These are phyloP conservation scores for Pythium utonaiense DNA, from an alignment of 352 stramenopile species.

Conservation along the genomic window DNA sequence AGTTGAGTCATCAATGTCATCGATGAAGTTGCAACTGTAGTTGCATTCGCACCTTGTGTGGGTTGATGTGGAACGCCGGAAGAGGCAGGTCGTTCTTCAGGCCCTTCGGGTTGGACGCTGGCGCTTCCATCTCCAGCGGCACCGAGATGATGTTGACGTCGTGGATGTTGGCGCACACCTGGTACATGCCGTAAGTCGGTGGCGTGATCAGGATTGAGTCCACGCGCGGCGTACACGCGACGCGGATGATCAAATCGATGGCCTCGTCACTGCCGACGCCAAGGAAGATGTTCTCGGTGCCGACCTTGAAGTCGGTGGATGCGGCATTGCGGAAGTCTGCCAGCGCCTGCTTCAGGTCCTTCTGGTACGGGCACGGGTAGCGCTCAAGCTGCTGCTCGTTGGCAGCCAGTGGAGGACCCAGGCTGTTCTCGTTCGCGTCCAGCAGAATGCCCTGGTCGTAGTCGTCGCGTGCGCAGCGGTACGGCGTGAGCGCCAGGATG, in stretches of 20 bases:
- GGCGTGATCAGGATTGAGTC: constrained; percentile 96
- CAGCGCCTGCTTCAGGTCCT: constrained; percentile 90
- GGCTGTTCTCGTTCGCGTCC: constrained; percentile 98
- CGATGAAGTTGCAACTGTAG: background rate
- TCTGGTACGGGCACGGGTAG: constrained; percentile 95
- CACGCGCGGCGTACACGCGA: constrained; percentile 92
- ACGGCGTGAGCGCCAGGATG: constrained; percentile 94
- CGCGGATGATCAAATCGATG: constrained; percentile 97
- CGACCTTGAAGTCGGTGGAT: constrained; percentile 52
- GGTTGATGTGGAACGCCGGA: constrained; percentile 81
- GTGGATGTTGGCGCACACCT: constrained; percentile 98
- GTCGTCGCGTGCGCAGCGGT: constrained; percentile 97
- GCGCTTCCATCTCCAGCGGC: constrained; percentile 81
- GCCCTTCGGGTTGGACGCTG: constrained; percentile 54
- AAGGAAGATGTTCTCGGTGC: constrained; percentile 94
- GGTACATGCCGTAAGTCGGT: constrained; percentile 99
- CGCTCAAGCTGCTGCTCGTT: constrained; percentile 89
- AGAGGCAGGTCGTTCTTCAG: constrained; percentile 53
- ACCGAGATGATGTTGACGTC: constrained; percentile 93
- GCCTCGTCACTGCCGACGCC: constrained; percentile 98
- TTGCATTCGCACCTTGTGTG: constrained; percentile 41
- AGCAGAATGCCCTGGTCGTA: constrained; percentile 93
- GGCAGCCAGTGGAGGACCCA: constrained; percentile 85
- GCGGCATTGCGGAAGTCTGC: constrained; percentile 69
- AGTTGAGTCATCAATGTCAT: background rate